phyloP scores from a whole-genome alignment of 352 stramenopile species.

The Phytophthora gonapodyides region DNA sequence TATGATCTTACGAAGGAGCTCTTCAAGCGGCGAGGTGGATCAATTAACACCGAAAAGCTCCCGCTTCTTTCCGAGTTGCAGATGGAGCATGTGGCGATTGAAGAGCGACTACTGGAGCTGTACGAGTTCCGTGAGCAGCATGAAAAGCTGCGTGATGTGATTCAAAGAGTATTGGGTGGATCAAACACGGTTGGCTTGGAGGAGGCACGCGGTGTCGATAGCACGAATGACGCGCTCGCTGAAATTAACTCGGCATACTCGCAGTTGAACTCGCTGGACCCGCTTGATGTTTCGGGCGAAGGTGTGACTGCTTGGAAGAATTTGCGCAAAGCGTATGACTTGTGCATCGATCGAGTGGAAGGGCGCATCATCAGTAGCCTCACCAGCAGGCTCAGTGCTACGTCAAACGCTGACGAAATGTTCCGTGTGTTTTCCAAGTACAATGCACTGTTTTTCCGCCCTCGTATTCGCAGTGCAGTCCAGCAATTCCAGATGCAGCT shows the following conservation, averaged over 20 bases:
- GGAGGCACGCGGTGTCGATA: slow-evolving; percentile 54
- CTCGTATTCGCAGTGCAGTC: slow-evolving; percentile 94
- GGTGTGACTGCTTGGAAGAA: slow-evolving; percentile 85
- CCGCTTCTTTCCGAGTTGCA: slow-evolving; percentile 80
- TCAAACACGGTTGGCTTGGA: slow-evolving; percentile 37
- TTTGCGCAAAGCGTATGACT: slow-evolving; percentile 89
- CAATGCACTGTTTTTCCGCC: slow-evolving; percentile 97
- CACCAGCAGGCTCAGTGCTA: slow-evolving; percentile 84
- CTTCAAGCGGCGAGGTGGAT: slow-evolving; percentile 77
- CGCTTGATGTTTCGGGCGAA: slow-evolving; percentile 87
- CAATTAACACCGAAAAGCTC: slow-evolving; percentile 83
- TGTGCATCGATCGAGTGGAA: slow-evolving; percentile 93
- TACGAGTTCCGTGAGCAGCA: slow-evolving; percentile 92
- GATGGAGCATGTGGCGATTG: slow-evolving; percentile 85
- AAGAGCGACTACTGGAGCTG: slow-evolving; percentile 89
- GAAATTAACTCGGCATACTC: slow-evolving; percentile 92
- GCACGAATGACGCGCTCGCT: slow-evolving; percentile 77
- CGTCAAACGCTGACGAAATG: slow-evolving; percentile 95
- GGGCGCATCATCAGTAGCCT: slow-evolving; percentile 91
- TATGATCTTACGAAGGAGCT: slow-evolving; percentile 90
- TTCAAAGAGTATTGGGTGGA: slow-evolving; percentile 82
- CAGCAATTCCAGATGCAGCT: slow-evolving; percentile 99
- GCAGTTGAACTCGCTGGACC: slow-evolving; percentile 76
- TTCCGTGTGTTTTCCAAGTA: slow-evolving; percentile 98
- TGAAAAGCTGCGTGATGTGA: slow-evolving; percentile 88